Conservation (phyloP, 129 eudicot genomes). For the Smallanthus sonchifolius region DNA sequence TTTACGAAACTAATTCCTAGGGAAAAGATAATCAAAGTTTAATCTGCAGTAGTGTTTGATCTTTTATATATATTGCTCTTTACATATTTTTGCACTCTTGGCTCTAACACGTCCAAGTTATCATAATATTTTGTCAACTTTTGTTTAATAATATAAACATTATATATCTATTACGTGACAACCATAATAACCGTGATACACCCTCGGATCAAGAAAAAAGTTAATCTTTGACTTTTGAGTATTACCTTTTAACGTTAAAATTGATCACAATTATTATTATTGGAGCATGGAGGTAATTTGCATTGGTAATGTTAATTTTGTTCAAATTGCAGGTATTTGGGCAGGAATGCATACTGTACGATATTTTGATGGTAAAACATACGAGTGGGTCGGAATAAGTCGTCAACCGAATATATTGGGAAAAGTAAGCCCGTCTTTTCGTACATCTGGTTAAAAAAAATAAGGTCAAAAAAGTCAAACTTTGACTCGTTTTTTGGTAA, state of each 20-base stretch:
- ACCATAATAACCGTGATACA: not conserved
- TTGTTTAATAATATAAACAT: not conserved
- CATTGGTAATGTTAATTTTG: not conserved
- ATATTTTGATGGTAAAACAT: constrained; percentile 90
- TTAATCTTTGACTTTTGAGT: not conserved
- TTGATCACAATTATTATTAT: not conserved
- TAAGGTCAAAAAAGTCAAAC: not conserved
- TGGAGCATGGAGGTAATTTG: not conserved
- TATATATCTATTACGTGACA: not conserved
- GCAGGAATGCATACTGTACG: constrained; percentile 96
- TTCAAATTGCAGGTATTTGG: constrained; percentile 71
- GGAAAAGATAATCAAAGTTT: not conserved
- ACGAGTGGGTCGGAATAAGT: constrained; percentile 98
- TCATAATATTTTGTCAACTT: not conserved
- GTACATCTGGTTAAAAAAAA: not conserved
- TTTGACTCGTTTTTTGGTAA: not conserved
- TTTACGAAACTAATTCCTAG: not conserved
- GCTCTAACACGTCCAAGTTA: not conserved
- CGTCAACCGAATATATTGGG: constrained; percentile 92
- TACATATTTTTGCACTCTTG: not conserved
- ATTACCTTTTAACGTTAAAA: not conserved
- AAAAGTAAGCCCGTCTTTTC: constrained; percentile 47
- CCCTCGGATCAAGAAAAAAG: not conserved
- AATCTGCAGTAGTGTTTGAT: not conserved
- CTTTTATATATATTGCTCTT: not conserved